phyloP scores from a whole-genome alignment of 805 yeast species.

The Candida adriatica region DNA sequence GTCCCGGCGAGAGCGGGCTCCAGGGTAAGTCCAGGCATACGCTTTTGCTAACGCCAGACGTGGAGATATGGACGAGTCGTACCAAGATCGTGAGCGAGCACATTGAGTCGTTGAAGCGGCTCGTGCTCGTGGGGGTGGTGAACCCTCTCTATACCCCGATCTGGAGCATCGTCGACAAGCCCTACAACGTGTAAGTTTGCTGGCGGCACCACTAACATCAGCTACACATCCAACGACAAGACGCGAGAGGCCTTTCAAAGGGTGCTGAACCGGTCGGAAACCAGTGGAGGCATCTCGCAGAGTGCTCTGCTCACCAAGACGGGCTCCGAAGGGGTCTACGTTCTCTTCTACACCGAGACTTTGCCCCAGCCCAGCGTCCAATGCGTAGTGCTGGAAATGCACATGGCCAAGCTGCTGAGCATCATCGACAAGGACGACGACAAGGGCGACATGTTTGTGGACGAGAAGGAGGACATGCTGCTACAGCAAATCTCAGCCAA shows the following conservation, averaged over 20 bases:
- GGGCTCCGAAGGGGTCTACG: conserved; percentile 5
- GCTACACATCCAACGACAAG: conserved; percentile 14
- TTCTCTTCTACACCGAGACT: conserved; percentile 19
- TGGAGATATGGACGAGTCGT: conserved; percentile 21
- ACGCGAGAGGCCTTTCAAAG: conserved; percentile 11
- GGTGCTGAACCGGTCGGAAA: conserved; percentile 14
- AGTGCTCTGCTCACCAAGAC: conserved; percentile 11
- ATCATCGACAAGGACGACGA: conserved; percentile 4
- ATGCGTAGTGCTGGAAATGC: conserved; percentile 16
- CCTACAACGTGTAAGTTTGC: conserved; percentile 21
- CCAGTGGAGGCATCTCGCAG: conserved; percentile 6
- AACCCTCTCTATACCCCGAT: conserved; percentile 18
- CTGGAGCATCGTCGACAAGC: conserved; percentile 23
- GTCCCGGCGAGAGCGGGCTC: too few species aligned
- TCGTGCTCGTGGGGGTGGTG: conserved; percentile 14
- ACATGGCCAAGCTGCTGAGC: conserved; percentile 5
- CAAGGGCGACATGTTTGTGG: conserved; percentile 14
- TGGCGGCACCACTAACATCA: conserved; percentile 1
- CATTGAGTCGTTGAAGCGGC: conserved; percentile 4
- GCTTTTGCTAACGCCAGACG: too few species aligned
- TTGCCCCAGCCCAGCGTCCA: conserved; percentile 7
- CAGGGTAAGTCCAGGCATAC: too few species aligned
- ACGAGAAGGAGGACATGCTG: conserved; percentile 22
- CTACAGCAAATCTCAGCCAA: conserved; percentile 16
- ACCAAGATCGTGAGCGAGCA: conserved; percentile 22